A percentile compares a stretch with the other conserved stretches of the same genome.
phyloP scores from a whole-genome alignment of 169 alveolate species.

The Cryptosporidium sp. region DNA sequence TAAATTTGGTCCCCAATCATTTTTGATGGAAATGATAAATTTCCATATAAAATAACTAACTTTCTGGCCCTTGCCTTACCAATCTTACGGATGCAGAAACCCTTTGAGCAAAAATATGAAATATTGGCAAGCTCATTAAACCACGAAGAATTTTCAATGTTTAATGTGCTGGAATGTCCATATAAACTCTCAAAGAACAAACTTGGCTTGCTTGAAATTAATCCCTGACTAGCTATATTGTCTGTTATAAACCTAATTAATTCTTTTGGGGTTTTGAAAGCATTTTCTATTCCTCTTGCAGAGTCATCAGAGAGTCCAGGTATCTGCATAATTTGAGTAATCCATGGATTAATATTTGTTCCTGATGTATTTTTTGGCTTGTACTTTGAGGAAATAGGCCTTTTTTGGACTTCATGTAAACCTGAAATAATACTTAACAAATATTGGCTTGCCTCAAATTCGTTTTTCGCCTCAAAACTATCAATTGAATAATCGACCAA shows the following conservation, averaged over 20 bases:
- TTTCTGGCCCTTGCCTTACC: conserved; percentile 66
- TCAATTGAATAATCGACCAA: conserved; percentile 42
- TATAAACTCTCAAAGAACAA: neutral
- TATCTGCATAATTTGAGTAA: conserved; percentile 63
- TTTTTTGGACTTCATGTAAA: conserved; percentile 25
- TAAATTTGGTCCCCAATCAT: conserved; percentile 39
- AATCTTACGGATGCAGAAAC: conserved; percentile 17
- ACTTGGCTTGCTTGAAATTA: neutral
- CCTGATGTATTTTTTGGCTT: conserved; percentile 52
- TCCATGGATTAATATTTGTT: conserved; percentile 42
- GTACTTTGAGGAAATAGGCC: conserved; percentile 57
- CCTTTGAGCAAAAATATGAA: conserved; percentile 49
- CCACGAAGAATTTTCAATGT: conserved; percentile 20
- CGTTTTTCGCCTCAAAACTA: conserved; percentile 66
- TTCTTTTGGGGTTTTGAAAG: conserved; percentile 23
- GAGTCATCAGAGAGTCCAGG: conserved; percentile 75
- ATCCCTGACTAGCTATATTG: conserved; percentile 9
- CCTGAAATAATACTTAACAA: conserved; percentile 27
- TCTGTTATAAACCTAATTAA: conserved; percentile 16
- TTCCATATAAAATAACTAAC: conserved; percentile 33
- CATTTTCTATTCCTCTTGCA: conserved; percentile 44
- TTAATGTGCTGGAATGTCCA: neutral
- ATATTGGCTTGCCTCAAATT: conserved; percentile 59
- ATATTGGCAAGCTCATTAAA: conserved; percentile 33
- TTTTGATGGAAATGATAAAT: conserved; percentile 14